Conservation (phyloP, 1,284 basidiomycete species). For the Ganoderma leucocontextum region DNA sequence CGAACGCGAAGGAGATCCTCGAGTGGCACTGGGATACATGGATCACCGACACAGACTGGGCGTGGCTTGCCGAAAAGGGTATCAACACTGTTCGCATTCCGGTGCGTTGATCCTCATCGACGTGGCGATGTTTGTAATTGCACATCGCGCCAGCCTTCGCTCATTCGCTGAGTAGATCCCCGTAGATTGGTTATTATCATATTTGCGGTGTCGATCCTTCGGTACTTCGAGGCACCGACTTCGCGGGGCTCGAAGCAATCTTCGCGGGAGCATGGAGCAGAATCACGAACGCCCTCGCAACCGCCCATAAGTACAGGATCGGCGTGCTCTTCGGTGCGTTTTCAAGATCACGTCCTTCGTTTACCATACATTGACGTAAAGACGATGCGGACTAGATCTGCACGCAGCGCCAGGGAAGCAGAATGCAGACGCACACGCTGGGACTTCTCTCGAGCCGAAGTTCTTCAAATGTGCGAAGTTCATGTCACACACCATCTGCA, state of each 20-base stretch:
- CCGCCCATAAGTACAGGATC: slow-evolving; percentile 69
- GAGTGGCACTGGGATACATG: slow-evolving; percentile 87
- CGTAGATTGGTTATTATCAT: slow-evolving; percentile 84
- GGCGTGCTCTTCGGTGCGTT: slow-evolving; percentile 80
- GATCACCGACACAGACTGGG: slow-evolving; percentile 76
- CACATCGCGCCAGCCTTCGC: background rate
- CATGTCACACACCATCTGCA: slow-evolving; percentile 62
- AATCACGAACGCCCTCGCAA: slow-evolving; percentile 73
- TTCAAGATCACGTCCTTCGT: background rate
- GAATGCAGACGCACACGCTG: slow-evolving; percentile 72
- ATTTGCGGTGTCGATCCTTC: slow-evolving; percentile 67
- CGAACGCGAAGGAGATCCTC: slow-evolving; percentile 65
- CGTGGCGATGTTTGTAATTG: background rate
- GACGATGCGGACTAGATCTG: slow-evolving; percentile 54
- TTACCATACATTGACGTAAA: slow-evolving; percentile 7
- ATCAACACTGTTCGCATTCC: slow-evolving; percentile 89
- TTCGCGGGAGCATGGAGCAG: slow-evolving; percentile 80
- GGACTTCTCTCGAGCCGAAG: slow-evolving; percentile 60
- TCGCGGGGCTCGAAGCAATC: slow-evolving; percentile 61
- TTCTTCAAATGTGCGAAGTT: slow-evolving; percentile 61
- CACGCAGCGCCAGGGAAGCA: slow-evolving; percentile 84
- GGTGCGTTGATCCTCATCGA: slow-evolving; percentile 50
- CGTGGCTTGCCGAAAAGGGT: slow-evolving; percentile 77
- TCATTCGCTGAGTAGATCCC: slow-evolving; percentile 13
- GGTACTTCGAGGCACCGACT: slow-evolving; percentile 79